phyloP scores from a whole-genome alignment of 805 yeast species.

The Scheffersomyces ergatensis region DNA sequence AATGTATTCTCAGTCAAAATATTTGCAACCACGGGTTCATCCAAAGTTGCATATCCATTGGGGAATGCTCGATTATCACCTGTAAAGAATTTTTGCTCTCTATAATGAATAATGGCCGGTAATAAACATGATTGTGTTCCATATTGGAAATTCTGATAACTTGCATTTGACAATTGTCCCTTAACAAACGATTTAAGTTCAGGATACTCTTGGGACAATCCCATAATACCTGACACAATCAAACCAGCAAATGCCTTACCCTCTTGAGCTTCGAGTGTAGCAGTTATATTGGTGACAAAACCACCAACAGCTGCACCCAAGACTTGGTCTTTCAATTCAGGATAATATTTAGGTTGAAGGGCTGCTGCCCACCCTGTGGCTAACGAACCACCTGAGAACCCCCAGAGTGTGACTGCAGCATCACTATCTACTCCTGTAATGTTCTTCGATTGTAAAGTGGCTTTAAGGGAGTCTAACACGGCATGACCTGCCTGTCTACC shows the following conservation, averaged over 20 bases:
- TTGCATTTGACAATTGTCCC: background rate
- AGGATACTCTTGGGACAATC: slow-evolving; percentile 31
- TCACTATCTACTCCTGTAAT: slow-evolving; percentile 16
- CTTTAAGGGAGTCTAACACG: slow-evolving; percentile 29
- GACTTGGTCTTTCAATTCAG: slow-evolving; percentile 21
- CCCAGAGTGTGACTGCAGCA: slow-evolving; percentile 27
- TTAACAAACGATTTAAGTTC: slow-evolving; percentile 6
- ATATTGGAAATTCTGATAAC: background rate
- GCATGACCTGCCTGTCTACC: slow-evolving; percentile 30
- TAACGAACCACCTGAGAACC: slow-evolving; percentile 39
- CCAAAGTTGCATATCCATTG: slow-evolving; percentile 15
- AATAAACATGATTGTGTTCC: slow-evolving; percentile 7
- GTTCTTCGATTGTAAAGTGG: slow-evolving; percentile 13
- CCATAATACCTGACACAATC: slow-evolving; percentile 24
- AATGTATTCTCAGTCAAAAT: slow-evolving; percentile 20
- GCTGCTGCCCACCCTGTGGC: slow-evolving; percentile 39
- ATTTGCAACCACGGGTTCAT: slow-evolving; percentile 8
- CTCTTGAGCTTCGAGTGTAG: slow-evolving; percentile 19
- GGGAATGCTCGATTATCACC: slow-evolving; percentile 10
- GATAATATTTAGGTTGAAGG: slow-evolving; percentile 34
- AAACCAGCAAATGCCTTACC: slow-evolving; percentile 29
- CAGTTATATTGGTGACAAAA: slow-evolving; percentile 31
- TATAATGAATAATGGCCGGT: slow-evolving; percentile 5
- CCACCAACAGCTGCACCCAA: slow-evolving; percentile 37
- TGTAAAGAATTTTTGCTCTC: slow-evolving; percentile 8